phyloP scores from a whole-genome alignment of 1,284 basidiomycete species.

The Athelia psychrophila region DNA sequence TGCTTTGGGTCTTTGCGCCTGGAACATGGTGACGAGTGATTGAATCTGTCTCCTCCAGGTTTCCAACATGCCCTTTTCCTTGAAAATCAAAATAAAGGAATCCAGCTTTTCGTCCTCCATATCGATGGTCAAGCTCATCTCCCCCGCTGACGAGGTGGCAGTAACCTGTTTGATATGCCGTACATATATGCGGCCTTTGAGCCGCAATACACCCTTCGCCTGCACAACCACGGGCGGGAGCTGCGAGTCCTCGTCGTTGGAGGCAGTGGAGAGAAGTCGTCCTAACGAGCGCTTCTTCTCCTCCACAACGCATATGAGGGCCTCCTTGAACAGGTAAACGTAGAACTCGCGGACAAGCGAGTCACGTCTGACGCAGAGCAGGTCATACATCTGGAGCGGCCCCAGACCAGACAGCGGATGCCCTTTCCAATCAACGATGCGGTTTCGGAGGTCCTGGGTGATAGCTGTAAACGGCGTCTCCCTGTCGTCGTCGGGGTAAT shows the following conservation, averaged over 20 bases:
- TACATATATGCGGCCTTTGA: slow-evolving; percentile 95
- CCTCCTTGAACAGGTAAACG: slow-evolving; percentile 95
- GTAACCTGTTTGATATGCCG: slow-evolving; percentile 88
- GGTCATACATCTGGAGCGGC: slow-evolving; percentile 86
- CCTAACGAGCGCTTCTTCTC: slow-evolving; percentile 84
- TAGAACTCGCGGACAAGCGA: slow-evolving; percentile 87
- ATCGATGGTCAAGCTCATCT: slow-evolving; percentile 88
- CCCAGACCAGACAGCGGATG: slow-evolving; percentile 88
- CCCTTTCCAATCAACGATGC: slow-evolving; percentile 94
- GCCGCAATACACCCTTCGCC: slow-evolving; percentile 77
- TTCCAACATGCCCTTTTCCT: slow-evolving; percentile 84
- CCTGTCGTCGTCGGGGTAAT: slow-evolving; percentile 34
- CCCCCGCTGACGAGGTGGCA: slow-evolving; percentile 72
- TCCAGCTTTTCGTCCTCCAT: slow-evolving; percentile 94
- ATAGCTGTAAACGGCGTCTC: slow-evolving; percentile 77
- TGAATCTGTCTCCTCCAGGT: slow-evolving; percentile 84
- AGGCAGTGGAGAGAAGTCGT: slow-evolving; percentile 62
- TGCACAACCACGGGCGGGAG: slow-evolving; percentile 38
- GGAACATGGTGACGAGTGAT: slow-evolving; percentile 66
- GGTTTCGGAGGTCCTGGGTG: slow-evolving; percentile 81
- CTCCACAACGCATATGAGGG: slow-evolving; percentile 94
- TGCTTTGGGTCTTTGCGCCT: slow-evolving; percentile 40
- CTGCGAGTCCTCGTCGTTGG: slow-evolving; percentile 45
- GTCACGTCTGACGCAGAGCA: slow-evolving; percentile 85
- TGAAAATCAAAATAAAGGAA: slow-evolving; percentile 93